Evolutionary conservation across 1,284 basidiomycete species (phyloP), one percentile per base, ranked within the genome.

Genomic region (Cryptococcus sp.): DNA sequence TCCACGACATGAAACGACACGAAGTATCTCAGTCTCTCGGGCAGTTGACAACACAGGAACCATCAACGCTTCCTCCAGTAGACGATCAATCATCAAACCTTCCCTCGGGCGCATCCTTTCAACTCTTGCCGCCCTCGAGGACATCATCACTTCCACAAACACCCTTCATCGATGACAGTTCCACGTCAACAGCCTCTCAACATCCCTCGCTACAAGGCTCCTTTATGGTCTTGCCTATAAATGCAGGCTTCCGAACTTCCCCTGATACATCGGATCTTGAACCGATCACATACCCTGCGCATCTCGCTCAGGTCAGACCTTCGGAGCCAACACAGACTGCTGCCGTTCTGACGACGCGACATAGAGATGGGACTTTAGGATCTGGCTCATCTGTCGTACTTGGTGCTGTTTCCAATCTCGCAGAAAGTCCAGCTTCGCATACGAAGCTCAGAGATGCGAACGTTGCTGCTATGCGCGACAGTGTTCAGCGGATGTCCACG

Each of bases 211-310:
- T 35, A 8, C 30, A 35, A 35, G 30, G 30, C 10, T 10, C 30
- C 13, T 5, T 8, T 35, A 35, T 13, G 30, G 30, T 8, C 13
- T 2, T 35, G 13, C 30, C 30, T 35, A 35, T 35, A 8, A 35
- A 8, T 35, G 30, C 30, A 10, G 30, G 30, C 30, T 10, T 35
- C 40, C 39, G 25, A 23, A 25, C 38, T 6, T 4, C 48, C 20
- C 35, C 53, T 19, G 52, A 55, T n/a, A 39, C 30, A 16, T 58
- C 58, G 23, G 62, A 68, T 51, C 60, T 70, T 19, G 69, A 70
- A 42, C 65, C 68, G 2, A 66, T 69, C 47, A 66, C 63, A 1
- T 70, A 71, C 48, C 68, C 68, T 13, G 52, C 64, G 0, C 66
- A 66, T 55, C 57, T 71, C n/a, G 69, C 66, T 16, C 69, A 66